Base-by-base conservation (phyloP, 148 eudicot genomes). In the Chenopodium suecicum region DNA sequence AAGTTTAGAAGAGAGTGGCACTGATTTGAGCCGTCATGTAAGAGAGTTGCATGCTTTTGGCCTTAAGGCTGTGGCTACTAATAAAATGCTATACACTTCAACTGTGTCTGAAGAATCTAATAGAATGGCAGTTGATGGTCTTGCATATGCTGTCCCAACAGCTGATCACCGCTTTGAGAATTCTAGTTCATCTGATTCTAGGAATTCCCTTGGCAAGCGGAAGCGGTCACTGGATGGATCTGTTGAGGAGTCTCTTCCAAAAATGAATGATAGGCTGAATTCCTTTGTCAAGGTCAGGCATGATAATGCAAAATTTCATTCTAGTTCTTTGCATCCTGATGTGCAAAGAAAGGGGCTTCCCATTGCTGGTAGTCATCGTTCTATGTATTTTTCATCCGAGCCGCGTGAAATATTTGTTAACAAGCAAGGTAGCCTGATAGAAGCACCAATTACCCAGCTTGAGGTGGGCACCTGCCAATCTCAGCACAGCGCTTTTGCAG, bases 21-120 rank as follows among this genome's bases (percentile, higher is more conserved):
- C 86, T 77, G 88, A 85, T 74, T 73, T 54, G 58, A 80, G 73
- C 52, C 87, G 88, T 47, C 85, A 85, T 48, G 76, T 83, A 81
- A 89, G 88, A 82, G 90, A 89, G 65, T 87, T 90, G 86, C 88
- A 86, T 70, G 89, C 88, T 79, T 78, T 87, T 78, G 91, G 91
- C 79, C 68, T 80, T 56, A 82, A 85, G 66, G 83, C 82, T 78
- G 81, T 89, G 46, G 84, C 90, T 70, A 78, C 82, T 63, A 84
- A 82, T 78, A 85, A 60, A 79, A 86, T 82, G 82, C 68, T 75
- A 47, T 77, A 86, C 83, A 69, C 86, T 62, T 80, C 88, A 27
- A 74, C 80, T 58, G 71, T 80, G 78, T 56, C 79, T 54, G 87
- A 83, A 83, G 91, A 80, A 76, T 72, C 89, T 73, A 85, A 58